These are phyloP conservation scores for Pythium plurisporium DNA, from an alignment of 352 stramenopile genomes.

Conservation along the genomic window DNA sequence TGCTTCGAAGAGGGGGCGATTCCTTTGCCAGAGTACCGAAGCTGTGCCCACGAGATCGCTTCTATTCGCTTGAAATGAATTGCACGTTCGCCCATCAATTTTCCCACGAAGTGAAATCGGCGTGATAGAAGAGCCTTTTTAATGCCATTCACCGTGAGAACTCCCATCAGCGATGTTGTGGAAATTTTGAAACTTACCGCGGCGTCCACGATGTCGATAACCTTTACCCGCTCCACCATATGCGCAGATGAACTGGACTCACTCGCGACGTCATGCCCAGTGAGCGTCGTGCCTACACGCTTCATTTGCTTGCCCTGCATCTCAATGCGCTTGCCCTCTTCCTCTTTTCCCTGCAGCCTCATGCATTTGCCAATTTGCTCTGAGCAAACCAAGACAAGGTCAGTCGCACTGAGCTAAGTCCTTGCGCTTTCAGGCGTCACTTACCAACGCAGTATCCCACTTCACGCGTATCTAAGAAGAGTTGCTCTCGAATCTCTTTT, in stretches of 20 bases:
- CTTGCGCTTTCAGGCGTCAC: too few relatives aligned
- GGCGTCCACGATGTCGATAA: constrained; percentile 29
- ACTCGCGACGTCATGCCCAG: neutral
- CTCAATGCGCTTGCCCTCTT: constrained; percentile 54
- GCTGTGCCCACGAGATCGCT: constrained; percentile 45
- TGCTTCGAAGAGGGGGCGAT: constrained; percentile 23
- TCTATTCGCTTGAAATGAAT: constrained; percentile 63
- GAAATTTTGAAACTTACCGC: constrained; percentile 15
- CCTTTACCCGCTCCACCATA: constrained; percentile 24
- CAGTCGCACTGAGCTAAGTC: too few relatives aligned
- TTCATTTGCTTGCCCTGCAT: constrained; percentile 59
- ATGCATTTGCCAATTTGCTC: constrained; percentile 84
- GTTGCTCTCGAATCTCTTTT: constrained; percentile 63
- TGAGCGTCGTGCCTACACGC: constrained; percentile 32
- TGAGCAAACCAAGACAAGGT: constrained; percentile 6
- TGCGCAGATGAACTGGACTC: constrained; percentile 1
- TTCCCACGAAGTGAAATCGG: constrained; percentile 60
- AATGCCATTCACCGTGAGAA: neutral
- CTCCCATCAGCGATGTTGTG: neutral
- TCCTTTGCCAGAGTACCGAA: constrained; percentile 50
- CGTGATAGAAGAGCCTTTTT: constrained; percentile 38
- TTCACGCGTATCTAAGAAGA: constrained; percentile 69
- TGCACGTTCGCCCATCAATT: constrained; percentile 54
- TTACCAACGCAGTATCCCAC: constrained; percentile 76
- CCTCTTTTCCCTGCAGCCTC: constrained; percentile 46